These are phyloP conservation scores for Russula sp. DNA, from an alignment of 768 basidiomycete species.

Conservation along the genomic window DNA sequence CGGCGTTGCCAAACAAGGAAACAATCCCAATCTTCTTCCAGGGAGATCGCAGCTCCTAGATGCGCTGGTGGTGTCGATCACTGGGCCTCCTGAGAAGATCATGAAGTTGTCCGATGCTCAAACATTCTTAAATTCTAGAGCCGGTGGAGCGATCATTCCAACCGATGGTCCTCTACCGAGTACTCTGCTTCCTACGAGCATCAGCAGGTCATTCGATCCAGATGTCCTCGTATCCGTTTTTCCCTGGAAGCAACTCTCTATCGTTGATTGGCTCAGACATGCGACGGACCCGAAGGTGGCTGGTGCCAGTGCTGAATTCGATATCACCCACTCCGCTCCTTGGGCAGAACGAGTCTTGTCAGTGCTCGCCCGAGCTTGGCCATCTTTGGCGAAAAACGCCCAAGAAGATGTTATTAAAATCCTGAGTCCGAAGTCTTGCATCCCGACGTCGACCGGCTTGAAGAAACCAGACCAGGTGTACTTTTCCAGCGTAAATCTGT, in stretches of 20 bases:
- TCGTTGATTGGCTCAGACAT: conserved; percentile 73
- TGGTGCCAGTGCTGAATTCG: conserved; percentile 47
- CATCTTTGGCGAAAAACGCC: conserved; percentile 48
- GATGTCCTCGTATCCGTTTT: conserved; percentile 54
- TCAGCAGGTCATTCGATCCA: conserved; percentile 59
- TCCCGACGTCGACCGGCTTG: conserved; percentile 64
- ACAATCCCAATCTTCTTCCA: conserved; percentile 36
- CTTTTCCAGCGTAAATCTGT: conserved; percentile 82
- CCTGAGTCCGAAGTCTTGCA: conserved; percentile 45
- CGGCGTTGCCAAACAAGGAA: conserved; percentile 41
- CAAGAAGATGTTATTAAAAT: conserved; percentile 44
- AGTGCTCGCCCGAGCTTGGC: conserved; percentile 70
- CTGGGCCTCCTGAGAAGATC: conserved; percentile 50
- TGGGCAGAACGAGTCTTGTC: conserved; percentile 82
- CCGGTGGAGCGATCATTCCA: conserved; percentile 56
- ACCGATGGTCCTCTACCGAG: conserved; percentile 71
- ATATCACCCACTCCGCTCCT: conserved; percentile 59
- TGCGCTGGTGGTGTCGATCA: conserved; percentile 59
- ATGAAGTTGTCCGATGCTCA: conserved; percentile 65
- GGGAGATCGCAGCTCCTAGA: conserved; percentile 63
- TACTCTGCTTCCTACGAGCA: conserved; percentile 62
- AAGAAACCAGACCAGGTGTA: conserved; percentile 70
- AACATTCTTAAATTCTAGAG: conserved; percentile 66
- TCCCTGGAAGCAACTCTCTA: conserved; percentile 73
- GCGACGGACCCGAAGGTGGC: conserved; percentile 50